phyloP scores from a whole-genome alignment of 140 eudicot genomes.

The Erigeron philadelphicus region DNA sequence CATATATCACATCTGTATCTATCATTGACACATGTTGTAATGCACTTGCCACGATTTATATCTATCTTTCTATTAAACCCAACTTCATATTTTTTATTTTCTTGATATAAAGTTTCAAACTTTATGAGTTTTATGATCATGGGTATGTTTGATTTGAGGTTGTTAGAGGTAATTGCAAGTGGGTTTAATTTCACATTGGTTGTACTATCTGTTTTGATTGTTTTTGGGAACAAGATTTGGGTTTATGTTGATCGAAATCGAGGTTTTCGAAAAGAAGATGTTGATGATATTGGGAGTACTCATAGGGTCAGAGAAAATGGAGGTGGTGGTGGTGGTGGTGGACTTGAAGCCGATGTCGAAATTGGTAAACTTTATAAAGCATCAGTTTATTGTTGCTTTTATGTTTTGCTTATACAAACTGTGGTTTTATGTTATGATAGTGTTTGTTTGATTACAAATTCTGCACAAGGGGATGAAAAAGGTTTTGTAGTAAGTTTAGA shows the following conservation, averaged over 20 bases:
- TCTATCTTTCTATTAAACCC: slow-evolving; percentile 19
- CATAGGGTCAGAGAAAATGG: neutral
- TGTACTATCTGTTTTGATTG: slow-evolving; percentile 22
- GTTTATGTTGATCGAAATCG: slow-evolving; percentile 20
- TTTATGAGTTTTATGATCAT: slow-evolving; percentile 14
- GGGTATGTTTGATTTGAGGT: slow-evolving; percentile 10
- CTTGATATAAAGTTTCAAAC: neutral
- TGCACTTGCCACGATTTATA: slow-evolving; percentile 32
- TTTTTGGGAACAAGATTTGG: slow-evolving; percentile 18
- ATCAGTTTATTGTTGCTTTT: slow-evolving; percentile 57
- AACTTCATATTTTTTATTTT: neutral
- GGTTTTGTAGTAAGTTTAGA: slow-evolving; percentile 34
- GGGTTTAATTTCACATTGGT: slow-evolving; percentile 23
- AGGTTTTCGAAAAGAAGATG: slow-evolving; percentile 25
- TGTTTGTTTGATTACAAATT: slow-evolving; percentile 40
- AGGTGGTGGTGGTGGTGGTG: too few species aligned
- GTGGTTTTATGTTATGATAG: slow-evolving; percentile 63
- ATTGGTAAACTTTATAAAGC: slow-evolving; percentile 62
- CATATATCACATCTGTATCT: slow-evolving; percentile 29
- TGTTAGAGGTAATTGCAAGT: slow-evolving; percentile 22
- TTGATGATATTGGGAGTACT: slow-evolving; percentile 21
- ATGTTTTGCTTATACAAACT: slow-evolving; percentile 56
- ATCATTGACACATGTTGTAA: slow-evolving; percentile 34
- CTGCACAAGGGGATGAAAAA: slow-evolving; percentile 31
- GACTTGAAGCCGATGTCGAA: slow-evolving; percentile 28